Base-by-base conservation (phyloP, 2,329 filamentous ascomycete species). In the Diplocarpon rosae region DNA sequence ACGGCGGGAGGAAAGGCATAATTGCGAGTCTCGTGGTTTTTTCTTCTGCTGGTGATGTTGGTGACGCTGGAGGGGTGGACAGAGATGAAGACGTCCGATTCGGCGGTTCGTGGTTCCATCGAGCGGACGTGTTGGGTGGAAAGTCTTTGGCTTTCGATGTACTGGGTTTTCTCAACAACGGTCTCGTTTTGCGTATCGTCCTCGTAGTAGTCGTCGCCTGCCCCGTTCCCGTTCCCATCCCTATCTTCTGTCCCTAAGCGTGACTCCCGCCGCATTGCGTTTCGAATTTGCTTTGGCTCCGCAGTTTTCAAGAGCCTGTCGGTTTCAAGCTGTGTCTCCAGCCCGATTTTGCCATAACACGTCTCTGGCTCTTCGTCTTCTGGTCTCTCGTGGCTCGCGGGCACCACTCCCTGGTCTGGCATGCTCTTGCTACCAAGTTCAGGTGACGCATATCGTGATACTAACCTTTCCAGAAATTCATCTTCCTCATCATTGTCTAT, bases 1-100 rank as follows among this genome's bases (percentile, higher is more conserved):
- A 80, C 73, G 13, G 69, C 65, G 2, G 64, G 56, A 1, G 76
- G 74, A 16, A 83, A 69, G 39, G 66, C 69, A 63, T 74, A 80
- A 13, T 64, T 62, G 35, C 77, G 67, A 47, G 74, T 72, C 42
- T 81, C 67, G 54, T 79, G 69, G 43, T 75, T 66, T 43, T 72
- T 71, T 2, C 60, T 63, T 1, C 75, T 70, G 9, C 65, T 59
- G 9, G 71, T 52, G 29, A 83, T 72, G 11, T 66, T 59, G 6
- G 63, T 56, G n/a, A 78, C 66, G 2, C 69, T 65, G 7, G 69
- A 56, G 0, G 66, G 62, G 30, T 69, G 61, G 3, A 77, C 64
- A 12, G 70, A 69, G 42, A 79, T 65, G 42, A 78, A 66, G 7
- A 77, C 65, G 52, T 78, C 75, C 2, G 73, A 72, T 27, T 68